Base-by-base conservation (phyloP, 176 grass and related monocot genomes). In the Musa beccarii region DNA sequence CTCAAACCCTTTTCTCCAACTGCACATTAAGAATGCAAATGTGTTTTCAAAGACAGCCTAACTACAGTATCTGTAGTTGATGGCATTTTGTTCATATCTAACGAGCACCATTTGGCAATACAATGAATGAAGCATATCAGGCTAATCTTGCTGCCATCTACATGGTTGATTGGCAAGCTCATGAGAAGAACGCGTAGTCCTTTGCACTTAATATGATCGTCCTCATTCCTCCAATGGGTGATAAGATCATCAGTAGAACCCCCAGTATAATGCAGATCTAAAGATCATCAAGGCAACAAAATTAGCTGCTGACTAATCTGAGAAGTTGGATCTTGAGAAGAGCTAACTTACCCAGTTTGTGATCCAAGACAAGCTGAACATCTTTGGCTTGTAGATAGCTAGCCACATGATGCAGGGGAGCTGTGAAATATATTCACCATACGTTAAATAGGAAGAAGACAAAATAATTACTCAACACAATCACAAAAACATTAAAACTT, bases 331-430 rank as follows among this genome's bases (percentile, higher is more conserved):
- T 24, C 21, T 12, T 26, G 19, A 73, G 19, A 19, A 23, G 51
- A 23, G 2, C 13, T 66, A 24, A 73, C 52, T 56, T 57, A 74
- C 72, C 72, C 72, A 74, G 72, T 74, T 74, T 19, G 14, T 74
- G 24, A 59, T 59, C 72, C 72, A 74, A 29, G 52, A 57, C 16
- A 43, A 43, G 72, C 72, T 57, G 53, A 59, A 74, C 25, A 1
- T 56, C 52, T 17, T 74, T 16, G 72, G 72, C 53, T 74, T 74
- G 23, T 56, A 57, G 53, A 59, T 15, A 16, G 11, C 11, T 8
- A 74, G 53, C 72, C 72, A 74, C 20, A 74, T 34, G 23, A 74
- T 74, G 72, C 72, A 74, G 8, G 72, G 72, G 29, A 74, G 72
- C 72, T 74, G 72, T 56, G 52, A 16, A 74, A 54, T 51, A 16